Conservation (phyloP, 1,284 basidiomycete genomes). For the Leccinum subrobustum region DNA sequence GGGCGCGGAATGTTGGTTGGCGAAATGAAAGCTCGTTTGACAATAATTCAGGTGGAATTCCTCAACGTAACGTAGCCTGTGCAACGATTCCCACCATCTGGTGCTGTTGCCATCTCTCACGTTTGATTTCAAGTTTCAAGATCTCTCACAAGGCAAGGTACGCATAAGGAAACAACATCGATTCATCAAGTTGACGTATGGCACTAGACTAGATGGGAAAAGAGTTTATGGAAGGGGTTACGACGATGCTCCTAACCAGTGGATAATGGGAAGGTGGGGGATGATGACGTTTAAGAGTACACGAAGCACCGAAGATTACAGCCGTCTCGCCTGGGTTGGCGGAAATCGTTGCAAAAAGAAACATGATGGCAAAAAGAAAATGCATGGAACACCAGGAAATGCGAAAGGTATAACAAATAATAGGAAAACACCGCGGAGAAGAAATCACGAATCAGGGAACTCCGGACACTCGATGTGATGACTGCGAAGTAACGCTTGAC, state of each 20-base stretch:
- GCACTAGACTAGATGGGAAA: not conserved
- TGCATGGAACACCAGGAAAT: constrained; percentile 1
- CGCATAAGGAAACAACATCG: not conserved
- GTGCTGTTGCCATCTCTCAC: not conserved
- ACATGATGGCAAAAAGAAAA: constrained; percentile 8
- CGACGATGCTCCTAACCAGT: constrained; percentile 52
- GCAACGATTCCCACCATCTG: not conserved
- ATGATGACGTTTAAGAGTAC: constrained; percentile 32
- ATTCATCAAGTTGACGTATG: not conserved
- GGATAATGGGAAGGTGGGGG: constrained; percentile 30
- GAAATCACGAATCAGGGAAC: constrained; percentile 35
- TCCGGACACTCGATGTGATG: constrained; percentile 47
- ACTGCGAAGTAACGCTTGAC: constrained; percentile 46
- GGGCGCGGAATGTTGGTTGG: constrained; percentile 23
- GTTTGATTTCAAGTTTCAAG: not conserved
- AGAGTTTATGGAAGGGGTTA: constrained; percentile 32
- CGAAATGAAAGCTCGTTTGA: not conserved
- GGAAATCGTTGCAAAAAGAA: constrained; percentile 4
- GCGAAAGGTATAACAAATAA: constrained; percentile 20
- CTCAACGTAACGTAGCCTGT: not conserved
- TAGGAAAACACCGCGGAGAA: constrained; percentile 4
- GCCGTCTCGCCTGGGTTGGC: constrained; percentile 14
- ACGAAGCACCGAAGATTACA: constrained; percentile 47
- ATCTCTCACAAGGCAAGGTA: not conserved
- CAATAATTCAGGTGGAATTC: too few relatives aligned